Percentiles rank a stretch among this genome's conserved stretches.
Evolutionary conservation across 345 rosid species (phyloP).

Genomic region (Turritis glabra): DNA sequence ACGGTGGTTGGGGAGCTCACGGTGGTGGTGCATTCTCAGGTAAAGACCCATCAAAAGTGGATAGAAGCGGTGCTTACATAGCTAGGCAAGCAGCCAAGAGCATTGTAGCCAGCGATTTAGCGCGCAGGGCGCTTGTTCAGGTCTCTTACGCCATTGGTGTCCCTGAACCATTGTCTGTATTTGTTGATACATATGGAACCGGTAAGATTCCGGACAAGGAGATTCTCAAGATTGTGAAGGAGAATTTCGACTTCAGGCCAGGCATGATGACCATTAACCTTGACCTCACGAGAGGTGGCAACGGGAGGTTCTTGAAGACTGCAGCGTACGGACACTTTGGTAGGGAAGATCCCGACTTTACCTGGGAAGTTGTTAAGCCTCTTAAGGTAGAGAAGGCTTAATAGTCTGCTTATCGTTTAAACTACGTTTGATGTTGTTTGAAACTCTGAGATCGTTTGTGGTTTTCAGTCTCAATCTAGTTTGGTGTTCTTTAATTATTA

Average conservation of each 20-base stretch:
- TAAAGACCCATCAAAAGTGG: slow-evolving; percentile 80
- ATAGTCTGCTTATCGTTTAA: slow-evolving; percentile 26
- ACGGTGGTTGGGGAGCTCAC: slow-evolving; percentile 82
- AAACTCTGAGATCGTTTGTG: slow-evolving; percentile 7
- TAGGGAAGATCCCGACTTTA: slow-evolving; percentile 75
- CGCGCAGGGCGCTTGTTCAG: slow-evolving; percentile 69
- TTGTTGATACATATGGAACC: slow-evolving; percentile 65
- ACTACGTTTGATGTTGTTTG: slow-evolving; percentile 24
- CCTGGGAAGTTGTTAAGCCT: slow-evolving; percentile 81
- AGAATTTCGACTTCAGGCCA: slow-evolving; percentile 85
- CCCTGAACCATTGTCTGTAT: slow-evolving; percentile 70
- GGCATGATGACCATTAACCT: slow-evolving; percentile 80
- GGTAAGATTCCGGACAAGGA: slow-evolving; percentile 84
- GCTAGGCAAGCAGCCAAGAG: slow-evolving; percentile 91
- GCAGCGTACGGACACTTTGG: slow-evolving; percentile 87
- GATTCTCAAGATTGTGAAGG: slow-evolving; percentile 80
- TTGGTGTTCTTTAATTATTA: background rate
- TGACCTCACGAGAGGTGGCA: slow-evolving; percentile 83
- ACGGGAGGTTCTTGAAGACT: slow-evolving; percentile 73
- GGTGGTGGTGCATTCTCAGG: slow-evolving; percentile 88
- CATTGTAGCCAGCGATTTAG: slow-evolving; percentile 66
- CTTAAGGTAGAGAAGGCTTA: slow-evolving; percentile 74
- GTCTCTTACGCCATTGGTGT: slow-evolving; percentile 77
- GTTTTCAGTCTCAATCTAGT: slow-evolving; percentile 1
- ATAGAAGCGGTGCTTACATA: slow-evolving; percentile 77